Percentiles rank a stretch among this genome's conserved stretches.
Evolutionary conservation across 345 rosid species (phyloP).

Genomic region (Iberis pinnata): DNA sequence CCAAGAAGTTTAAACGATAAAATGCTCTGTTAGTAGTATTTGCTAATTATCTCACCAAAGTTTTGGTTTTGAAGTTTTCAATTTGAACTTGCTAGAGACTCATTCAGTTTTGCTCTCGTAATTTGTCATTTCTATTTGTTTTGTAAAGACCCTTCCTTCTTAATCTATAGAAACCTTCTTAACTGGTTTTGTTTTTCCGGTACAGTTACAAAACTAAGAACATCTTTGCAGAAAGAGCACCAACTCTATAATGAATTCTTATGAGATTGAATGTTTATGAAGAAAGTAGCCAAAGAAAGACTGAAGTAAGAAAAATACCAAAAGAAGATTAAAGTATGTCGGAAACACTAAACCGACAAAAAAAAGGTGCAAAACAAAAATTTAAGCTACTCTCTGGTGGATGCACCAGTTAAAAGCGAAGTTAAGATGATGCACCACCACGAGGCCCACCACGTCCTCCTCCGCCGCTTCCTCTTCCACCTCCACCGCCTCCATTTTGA

Average conservation of each 20-base stretch:
- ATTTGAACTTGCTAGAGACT: too few relatives aligned
- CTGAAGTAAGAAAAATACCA: conserved; percentile 1
- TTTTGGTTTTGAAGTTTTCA: too few relatives aligned
- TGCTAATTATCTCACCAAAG: too few relatives aligned
- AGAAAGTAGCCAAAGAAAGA: conserved; percentile 4
- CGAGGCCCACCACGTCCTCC: conserved; percentile 32
- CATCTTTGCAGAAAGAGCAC: conserved; percentile 1
- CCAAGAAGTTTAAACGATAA: conserved; percentile 38
- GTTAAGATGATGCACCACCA: conserved; percentile 32
- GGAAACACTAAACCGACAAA: conserved; percentile 12
- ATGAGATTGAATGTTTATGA: conserved; percentile 27
- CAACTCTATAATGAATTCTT: conserved; percentile 21
- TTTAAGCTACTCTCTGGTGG: conserved; percentile 12
- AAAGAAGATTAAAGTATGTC: neutral
- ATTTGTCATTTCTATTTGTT: too few relatives aligned
- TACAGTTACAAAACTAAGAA: neutral
- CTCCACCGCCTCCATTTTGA: conserved; percentile 48
- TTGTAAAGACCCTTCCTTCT: too few relatives aligned
- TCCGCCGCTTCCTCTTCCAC: conserved; percentile 35
- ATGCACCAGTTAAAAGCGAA: conserved; percentile 8
- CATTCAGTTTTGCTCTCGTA: too few relatives aligned
- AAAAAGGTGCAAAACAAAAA: conserved; percentile 10
- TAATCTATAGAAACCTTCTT: neutral
- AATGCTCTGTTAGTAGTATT: neutral
- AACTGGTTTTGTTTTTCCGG: too few relatives aligned